Base-by-base conservation (phyloP, 306 rosid genomes). In the Cicer pinnatifidum region DNA sequence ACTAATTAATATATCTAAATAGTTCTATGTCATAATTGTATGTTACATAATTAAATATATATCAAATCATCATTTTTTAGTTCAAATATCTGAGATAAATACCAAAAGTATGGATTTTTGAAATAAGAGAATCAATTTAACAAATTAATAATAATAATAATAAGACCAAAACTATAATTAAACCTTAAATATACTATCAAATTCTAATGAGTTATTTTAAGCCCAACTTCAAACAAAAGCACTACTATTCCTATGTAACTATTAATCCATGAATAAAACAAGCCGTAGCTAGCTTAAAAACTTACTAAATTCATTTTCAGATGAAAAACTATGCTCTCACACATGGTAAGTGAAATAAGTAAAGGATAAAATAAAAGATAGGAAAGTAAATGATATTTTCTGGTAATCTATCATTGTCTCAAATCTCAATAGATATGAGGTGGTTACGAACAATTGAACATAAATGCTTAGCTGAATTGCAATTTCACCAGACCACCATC, bases 381-480 rank as follows among this genome's bases (percentile, higher is more conserved):
- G 38, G 52, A 11, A 65, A 41, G 9, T 20, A 70, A 52, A 70
- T n/a, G 41, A 16, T 11, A 37, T 28, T 11, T 67, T 48, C 73
- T 11, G 33, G 59, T 33, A 52, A 70, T 9, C 16, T 70, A 70
- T 50, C 48, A 51, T 11, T 19, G 9, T 52, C 39, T 40, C 13
- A 16, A 9, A 19, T 19, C 20, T 19, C 20, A 19, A 9, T 38
- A 38, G 9, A 16, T 56, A 7, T 1, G 17, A 44, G 11, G 56
- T 39, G 68, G 47, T 8, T 28, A 47, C 35, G 4, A 69, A 69
- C 19, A 48, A 7, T n/a, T 48, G 4, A 69, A 69, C 19, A 48
- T 51, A 38, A 52, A 69, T 52, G 64, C 40, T 9, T 69, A 5
- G 9, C 48, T 12, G 43, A 56, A 71, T 56, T 54, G 54, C 41